These are phyloP conservation scores for Stereocaulon alpinum DNA, from an alignment of 495 filamentous ascomycete species.

Conservation along the genomic window DNA sequence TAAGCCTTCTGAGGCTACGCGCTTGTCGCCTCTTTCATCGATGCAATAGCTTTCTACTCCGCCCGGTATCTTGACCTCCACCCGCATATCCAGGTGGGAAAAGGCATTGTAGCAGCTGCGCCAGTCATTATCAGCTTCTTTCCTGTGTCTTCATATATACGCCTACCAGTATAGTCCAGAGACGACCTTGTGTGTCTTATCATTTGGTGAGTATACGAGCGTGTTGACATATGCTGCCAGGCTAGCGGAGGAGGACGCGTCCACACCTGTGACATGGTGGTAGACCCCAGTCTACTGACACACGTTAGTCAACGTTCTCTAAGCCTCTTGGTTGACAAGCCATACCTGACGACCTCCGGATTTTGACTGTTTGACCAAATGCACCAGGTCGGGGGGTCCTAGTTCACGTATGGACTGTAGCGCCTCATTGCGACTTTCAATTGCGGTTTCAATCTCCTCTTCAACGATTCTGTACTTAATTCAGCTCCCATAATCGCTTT, in stretches of 20 bases:
- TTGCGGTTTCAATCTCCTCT: slow-evolving; percentile 75
- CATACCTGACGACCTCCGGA: slow-evolving; percentile 41
- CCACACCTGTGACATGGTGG: slow-evolving; percentile 95
- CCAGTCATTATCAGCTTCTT: slow-evolving; percentile 4
- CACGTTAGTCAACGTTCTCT: background rate
- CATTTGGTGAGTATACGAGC: slow-evolving; percentile 76
- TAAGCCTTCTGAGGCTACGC: slow-evolving; percentile 78
- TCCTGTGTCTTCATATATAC: slow-evolving; percentile 18
- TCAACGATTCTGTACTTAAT: slow-evolving; percentile 62
- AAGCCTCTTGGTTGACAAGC: background rate
- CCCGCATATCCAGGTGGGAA: slow-evolving; percentile 94
- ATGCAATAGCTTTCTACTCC: slow-evolving; percentile 93
- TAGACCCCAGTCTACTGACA: slow-evolving; percentile 69
- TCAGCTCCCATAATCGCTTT: too few relatives aligned
- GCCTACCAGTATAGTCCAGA: slow-evolving; percentile 83
- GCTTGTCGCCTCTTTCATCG: slow-evolving; percentile 84
- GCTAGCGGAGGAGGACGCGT: slow-evolving; percentile 94
- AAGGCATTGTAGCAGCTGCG: slow-evolving; percentile 97
- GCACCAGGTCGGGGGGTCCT: slow-evolving; percentile 89
- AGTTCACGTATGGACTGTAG: slow-evolving; percentile 78
- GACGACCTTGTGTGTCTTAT: slow-evolving; percentile 80
- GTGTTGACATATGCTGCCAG: slow-evolving; percentile 98
- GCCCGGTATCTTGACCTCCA: slow-evolving; percentile 91
- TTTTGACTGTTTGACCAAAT: slow-evolving; percentile 79
- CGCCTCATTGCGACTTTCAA: slow-evolving; percentile 81